Percentiles rank a stretch among this genome's conserved stretches.
Conservation (phyloP, 495 filamentous ascomycete genomes). For the Penicillium subrubescens region DNA sequence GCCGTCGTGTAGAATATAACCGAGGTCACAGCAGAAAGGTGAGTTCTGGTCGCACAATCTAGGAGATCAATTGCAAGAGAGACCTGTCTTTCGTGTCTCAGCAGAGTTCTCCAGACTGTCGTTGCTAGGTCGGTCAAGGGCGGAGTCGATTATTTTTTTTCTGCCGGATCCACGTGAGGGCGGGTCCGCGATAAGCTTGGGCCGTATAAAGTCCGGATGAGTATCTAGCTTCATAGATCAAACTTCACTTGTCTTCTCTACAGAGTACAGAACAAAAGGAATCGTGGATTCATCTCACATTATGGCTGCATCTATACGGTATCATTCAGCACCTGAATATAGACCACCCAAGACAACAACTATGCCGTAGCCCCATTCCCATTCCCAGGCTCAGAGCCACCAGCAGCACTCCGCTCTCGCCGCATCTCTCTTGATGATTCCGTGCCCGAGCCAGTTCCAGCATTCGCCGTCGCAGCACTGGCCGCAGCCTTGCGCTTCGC, state of each 20-base stretch:
- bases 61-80: neutral
- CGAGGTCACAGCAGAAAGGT: neutral
- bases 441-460: constrained; percentile 18
- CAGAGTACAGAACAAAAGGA: neutral
- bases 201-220: neutral
- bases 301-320: constrained; percentile 2
- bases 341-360: neutral
- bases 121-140: constrained; percentile 1
- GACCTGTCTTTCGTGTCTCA: neutral
- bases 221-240: neutral
- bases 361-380: constrained; percentile 5
- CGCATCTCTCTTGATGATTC: constrained; percentile 21
- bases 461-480: constrained; percentile 8
- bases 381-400: constrained; percentile 2
- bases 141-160: constrained; percentile 21
- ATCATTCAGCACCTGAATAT: neutral
- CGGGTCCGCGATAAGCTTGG: constrained; percentile 10
- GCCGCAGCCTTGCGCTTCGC: constrained; percentile 31
- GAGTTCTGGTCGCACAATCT: neutral
- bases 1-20: neutral
- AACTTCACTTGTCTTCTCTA: neutral
- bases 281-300: constrained; percentile 25
- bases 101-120: neutral
- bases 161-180: constrained; percentile 13
- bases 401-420: constrained; percentile 15